A percentile compares a stretch with the other conserved stretches of the same genome.
Conservation (phyloP, 257 asterid species). For the Nicotiana knightiana region DNA sequence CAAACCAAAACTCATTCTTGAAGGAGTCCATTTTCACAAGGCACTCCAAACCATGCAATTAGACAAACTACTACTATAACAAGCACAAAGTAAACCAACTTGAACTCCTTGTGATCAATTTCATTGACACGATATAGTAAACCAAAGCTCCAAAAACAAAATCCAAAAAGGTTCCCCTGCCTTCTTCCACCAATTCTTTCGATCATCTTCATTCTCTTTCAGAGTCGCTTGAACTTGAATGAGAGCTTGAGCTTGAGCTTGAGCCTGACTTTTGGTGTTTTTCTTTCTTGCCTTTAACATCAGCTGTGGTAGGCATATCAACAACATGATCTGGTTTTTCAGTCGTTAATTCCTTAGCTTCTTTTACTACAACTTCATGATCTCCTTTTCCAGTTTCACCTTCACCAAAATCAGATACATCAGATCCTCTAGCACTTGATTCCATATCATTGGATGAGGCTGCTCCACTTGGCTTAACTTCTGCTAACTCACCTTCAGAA, state of each 20-base stretch:
- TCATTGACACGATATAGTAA: no score
- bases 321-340: slow-evolving; percentile 25
- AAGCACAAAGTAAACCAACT: slow-evolving; percentile 3
- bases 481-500: slow-evolving; percentile 18
- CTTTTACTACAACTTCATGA: slow-evolving; percentile 2
- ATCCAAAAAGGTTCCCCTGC: neutral
- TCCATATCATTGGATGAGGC: slow-evolving; percentile 16
- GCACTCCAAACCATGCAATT: slow-evolving; percentile 11
- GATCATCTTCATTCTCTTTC: slow-evolving; percentile 31
- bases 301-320: slow-evolving; percentile 19
- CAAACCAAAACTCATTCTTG: slow-evolving; percentile 48
- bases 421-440: slow-evolving; percentile 9
- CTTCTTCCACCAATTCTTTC: neutral
- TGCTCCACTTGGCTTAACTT: slow-evolving; percentile 21
- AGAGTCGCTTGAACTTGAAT: slow-evolving; percentile 58
- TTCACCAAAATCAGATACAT: neutral
- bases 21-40: slow-evolving; percentile 33
- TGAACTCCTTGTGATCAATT: neutral
- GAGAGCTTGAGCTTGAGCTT: slow-evolving; percentile 52
- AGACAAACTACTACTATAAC: slow-evolving; percentile 5
- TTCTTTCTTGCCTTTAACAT: slow-evolving; percentile 26
- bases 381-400: slow-evolving; percentile 1
- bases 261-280: slow-evolving; percentile 26
- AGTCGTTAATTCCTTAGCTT: slow-evolving; percentile 6
- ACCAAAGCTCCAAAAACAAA: neutral